These are phyloP conservation scores for Fragaria nilgerrensis DNA, from an alignment of 306 rosid genomes.

Conservation along the genomic window DNA sequence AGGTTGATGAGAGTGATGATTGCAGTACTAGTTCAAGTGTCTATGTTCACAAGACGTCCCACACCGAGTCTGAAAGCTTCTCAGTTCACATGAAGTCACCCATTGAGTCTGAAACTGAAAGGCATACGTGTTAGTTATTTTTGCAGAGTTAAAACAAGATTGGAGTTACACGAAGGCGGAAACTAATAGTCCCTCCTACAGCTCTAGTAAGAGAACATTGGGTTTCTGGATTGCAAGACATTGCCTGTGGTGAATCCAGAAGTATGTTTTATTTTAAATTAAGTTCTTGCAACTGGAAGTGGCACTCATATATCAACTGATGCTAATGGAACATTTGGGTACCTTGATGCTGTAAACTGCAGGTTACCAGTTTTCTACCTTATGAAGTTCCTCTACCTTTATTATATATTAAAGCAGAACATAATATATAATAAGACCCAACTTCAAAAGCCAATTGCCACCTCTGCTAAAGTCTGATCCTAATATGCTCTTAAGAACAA, in stretches of 20 bases:
- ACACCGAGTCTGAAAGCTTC: not conserved
- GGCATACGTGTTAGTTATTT: not conserved
- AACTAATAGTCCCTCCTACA: too few species aligned
- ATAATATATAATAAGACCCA: not conserved
- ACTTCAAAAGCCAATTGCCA: not conserved
- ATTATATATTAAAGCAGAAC: not conserved
- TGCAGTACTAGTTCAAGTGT: not conserved
- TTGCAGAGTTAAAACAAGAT: not conserved
- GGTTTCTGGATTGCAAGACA: conserved; percentile 28
- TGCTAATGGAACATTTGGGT: too few species aligned
- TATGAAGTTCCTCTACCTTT: too few species aligned
- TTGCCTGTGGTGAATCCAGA: conserved; percentile 5
- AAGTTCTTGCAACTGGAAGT: not conserved
- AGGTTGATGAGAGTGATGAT: not conserved
- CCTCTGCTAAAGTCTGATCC: not conserved
- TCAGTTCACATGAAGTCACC: not conserved
- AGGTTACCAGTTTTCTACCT: not conserved
- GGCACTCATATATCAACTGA: not conserved
- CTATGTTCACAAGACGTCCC: not conserved
- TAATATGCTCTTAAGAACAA: conserved; percentile 1
- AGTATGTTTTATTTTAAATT: not conserved
- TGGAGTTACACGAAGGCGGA: not conserved
- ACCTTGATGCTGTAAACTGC: too few species aligned
- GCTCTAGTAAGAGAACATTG: too few species aligned
- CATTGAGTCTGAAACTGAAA: not conserved